Base-by-base conservation (phyloP, 352 stramenopile genomes). In the Pythium insidiosum region DNA sequence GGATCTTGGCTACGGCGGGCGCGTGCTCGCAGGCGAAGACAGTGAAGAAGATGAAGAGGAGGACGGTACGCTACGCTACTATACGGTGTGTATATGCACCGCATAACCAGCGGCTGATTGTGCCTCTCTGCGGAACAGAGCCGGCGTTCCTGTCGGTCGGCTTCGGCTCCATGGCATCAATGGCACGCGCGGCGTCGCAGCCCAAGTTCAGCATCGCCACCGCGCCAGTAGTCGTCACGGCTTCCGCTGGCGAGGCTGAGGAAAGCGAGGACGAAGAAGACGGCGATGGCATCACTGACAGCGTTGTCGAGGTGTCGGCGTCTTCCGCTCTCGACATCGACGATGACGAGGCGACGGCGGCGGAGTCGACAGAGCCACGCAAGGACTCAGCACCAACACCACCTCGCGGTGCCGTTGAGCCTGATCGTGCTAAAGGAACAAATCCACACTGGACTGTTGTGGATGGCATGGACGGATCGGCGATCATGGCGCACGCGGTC, bases 1-100 rank as follows among this genome's bases (percentile, higher is more conserved):
- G 18, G 61, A 77, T 58, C 71, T 69, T 29, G 51, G 45, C 5
- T 66, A 71, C 39, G 66, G 73, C 44, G 76, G 76, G 2, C 76
- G 76, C 36, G 76, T 88, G 37, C 66, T 84, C 7, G 73, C 71
- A 39, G 76, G 76, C 34, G 76, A 88, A 59, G 76, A 88, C 63
- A 88, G 76, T 53, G 76, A 88, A 58, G 71, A 87, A 39, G 76
- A 88, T 50, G 73, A 83, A 16, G 71, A 85, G 6, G 72, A 86
- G 39, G 71, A 84, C 45, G 43, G 45, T 63, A 35, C 6, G 35
- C 11, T 20, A n/a, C n/a, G n/a, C n/a, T n/a, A n/a, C n/a, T n/a
- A n/a, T n/a, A n/a, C n/a, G n/a, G n/a, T n/a, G n/a, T n/a, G n/a
- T n/a, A n/a, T n/a, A n/a, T n/a, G n/a, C n/a, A n/a, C n/a, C n/a